Percentiles rank a stretch among this genome's conserved stretches.
These are phyloP conservation scores for Triadica sebifera DNA, from an alignment of 345 rosid genomes.

Conservation along the genomic window DNA sequence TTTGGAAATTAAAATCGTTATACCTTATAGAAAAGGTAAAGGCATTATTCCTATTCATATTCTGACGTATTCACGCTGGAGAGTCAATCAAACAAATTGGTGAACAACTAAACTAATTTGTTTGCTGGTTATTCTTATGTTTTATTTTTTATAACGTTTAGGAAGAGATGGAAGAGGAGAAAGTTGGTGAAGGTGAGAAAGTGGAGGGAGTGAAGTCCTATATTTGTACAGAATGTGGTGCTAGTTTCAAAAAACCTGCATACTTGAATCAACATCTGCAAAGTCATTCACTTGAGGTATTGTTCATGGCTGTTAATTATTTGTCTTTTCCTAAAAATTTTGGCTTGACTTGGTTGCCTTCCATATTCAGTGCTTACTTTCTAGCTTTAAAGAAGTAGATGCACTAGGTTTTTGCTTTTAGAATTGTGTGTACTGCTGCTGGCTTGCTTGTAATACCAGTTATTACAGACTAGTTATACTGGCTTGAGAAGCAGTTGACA, in stretches of 20 bases:
- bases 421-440: neutral
- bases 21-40: no score
- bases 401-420: neutral
- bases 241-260: slow-evolving; percentile 73
- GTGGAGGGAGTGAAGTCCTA: slow-evolving; percentile 22
- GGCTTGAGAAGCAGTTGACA: no score
- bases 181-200: slow-evolving; percentile 23
- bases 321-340: neutral
- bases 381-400: neutral
- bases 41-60: no score
- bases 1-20: neutral
- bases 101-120: no score
- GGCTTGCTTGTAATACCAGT: no score
- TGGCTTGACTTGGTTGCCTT: no score
- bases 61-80: no score
- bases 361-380: neutral
- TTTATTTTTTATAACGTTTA: neutral
- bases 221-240: slow-evolving; percentile 65
- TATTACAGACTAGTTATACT: neutral
- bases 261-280: slow-evolving; percentile 79
- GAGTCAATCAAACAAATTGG: neutral
- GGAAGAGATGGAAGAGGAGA: slow-evolving; percentile 27
- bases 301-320: neutral
- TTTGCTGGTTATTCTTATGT: neutral
- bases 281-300: slow-evolving; percentile 79